Conservation (phyloP, 352 stramenopile genomes). For the Synura sp. region DNA sequence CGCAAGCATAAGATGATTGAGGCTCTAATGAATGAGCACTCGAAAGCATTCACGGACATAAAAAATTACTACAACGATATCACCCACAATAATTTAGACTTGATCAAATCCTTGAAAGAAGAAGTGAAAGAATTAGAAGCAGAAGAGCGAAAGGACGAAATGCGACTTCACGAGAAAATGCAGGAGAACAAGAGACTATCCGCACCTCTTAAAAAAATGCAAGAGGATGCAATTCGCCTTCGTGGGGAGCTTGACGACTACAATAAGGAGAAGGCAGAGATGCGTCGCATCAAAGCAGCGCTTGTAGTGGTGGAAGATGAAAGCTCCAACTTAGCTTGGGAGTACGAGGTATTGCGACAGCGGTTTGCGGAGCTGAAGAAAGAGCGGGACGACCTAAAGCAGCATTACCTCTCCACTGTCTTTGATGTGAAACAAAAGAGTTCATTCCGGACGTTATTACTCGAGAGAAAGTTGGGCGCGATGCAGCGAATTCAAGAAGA, state of each 20-base stretch:
- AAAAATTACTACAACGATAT: conserved; percentile 97
- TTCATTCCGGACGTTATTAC: conserved; percentile 83
- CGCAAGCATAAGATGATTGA: conserved; percentile 84
- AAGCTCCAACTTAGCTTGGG: conserved; percentile 78
- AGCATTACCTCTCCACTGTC: conserved; percentile 74
- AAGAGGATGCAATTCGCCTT: conserved; percentile 56
- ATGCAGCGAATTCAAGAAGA: conserved; percentile 74
- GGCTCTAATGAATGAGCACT: conserved; percentile 80
- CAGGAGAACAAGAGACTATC: conserved; percentile 91
- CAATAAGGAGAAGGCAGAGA: conserved; percentile 57
- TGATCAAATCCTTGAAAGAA: conserved; percentile 92
- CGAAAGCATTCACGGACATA: conserved; percentile 88
- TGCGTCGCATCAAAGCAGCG: conserved; percentile 58
- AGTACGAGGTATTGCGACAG: conserved; percentile 65
- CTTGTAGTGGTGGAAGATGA: conserved; percentile 77
- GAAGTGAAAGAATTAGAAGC: conserved; percentile 87
- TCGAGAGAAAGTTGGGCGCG: conserved; percentile 85
- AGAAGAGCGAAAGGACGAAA: conserved; percentile 85
- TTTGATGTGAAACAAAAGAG: conserved; percentile 87
- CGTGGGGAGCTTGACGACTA: conserved; percentile 58
- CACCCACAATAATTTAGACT: conserved; percentile 91
- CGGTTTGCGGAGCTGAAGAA: conserved; percentile 43
- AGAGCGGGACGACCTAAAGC: conserved; percentile 80
- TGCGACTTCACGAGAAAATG: conserved; percentile 86
- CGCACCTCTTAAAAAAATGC: conserved; percentile 80